Evolutionary conservation across 2,329 filamentous ascomycete genomes (phyloP), one percentile per base, ranked within the genome.

Genomic region (Exophiala dermatitidis): DNA sequence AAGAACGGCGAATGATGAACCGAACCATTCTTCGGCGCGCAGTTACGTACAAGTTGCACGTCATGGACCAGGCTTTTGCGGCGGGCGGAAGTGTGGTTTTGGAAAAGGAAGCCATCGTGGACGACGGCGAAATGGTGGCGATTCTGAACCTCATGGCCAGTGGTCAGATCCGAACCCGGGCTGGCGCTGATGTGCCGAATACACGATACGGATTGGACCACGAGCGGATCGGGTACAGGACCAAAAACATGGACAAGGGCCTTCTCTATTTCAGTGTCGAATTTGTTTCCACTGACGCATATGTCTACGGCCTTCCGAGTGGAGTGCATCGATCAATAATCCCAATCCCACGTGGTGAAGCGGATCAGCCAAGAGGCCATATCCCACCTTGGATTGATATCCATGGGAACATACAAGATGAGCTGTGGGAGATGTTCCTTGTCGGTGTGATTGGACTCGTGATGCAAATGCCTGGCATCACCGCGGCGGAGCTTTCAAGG

Each of bases 351-450:
- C 58, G 63, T n/a, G 61, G 61, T 2, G 60, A 58, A 12, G 57
- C 62, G 31, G 57, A 60, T 29, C 43, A 59, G 7, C 44, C 37
- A 5, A 28, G 44, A 9, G 47, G 58, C 7, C 69, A 65, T 36
- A 69, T 74, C 26, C 75, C 75, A 0, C 49, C 76, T 9, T 78
- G 75, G 75, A 67, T 71, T 49, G 74, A 77, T 58, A 73, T 77
- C 46, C 71, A 77, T 50, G 70, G 68, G 0, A 62, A 68, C 9
- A 58, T 72, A 8, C 62, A 69, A 3, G 57, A 61, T 8, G 43
- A 62, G 4, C 59, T 70, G 19, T 78, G 75, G 75, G 68, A 73
- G 7, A 63, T 69, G 46, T 67, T 69, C 7, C 54, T 74, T 8
- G 68, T 66, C 1, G 68, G 71, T 3, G 67, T 75, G 2, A 52